phyloP scores from a whole-genome alignment of 208 protist species.

The Trypanosoma cruzi region DNA sequence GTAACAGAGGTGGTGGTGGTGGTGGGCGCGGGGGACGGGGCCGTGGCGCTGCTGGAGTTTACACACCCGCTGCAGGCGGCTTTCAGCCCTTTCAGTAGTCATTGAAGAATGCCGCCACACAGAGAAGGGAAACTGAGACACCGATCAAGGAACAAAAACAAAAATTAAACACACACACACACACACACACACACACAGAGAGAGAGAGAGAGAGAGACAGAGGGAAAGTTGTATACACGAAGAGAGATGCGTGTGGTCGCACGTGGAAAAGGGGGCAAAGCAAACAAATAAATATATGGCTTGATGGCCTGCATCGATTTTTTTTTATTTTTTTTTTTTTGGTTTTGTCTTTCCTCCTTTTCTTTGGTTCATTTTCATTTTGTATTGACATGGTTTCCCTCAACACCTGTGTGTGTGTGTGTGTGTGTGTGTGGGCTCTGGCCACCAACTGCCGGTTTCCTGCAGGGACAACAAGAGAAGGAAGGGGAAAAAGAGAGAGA shows the following conservation, averaged over 20 bases:
- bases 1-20: conserved; percentile 34
- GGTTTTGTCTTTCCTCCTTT: not conserved
- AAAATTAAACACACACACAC: too few species aligned
- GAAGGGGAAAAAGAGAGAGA: conserved; percentile 24
- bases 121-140: conserved; percentile 13
- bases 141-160: too few species aligned
- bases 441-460: too few species aligned
- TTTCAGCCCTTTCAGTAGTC: conserved; percentile 61
- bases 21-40: conserved; percentile 27
- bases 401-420: too few species aligned
- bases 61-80: conserved; percentile 24
- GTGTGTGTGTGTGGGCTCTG: not conserved
- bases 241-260: not conserved
- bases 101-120: not conserved
- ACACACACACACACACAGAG: too few species aligned
- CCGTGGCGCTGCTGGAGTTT: conserved; percentile 9
- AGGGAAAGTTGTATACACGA: not conserved
- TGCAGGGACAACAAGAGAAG: too few species aligned
- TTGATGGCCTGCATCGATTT: not conserved
- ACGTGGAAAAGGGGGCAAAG: not conserved
- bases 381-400: too few species aligned
- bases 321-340: not conserved
- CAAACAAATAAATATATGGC: not conserved
- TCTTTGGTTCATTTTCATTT: too few species aligned
- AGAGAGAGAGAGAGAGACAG: not conserved